Evolutionary conservation across 768 basidiomycete genomes (phyloP).

Genomic region (Trametes punicea): DNA sequence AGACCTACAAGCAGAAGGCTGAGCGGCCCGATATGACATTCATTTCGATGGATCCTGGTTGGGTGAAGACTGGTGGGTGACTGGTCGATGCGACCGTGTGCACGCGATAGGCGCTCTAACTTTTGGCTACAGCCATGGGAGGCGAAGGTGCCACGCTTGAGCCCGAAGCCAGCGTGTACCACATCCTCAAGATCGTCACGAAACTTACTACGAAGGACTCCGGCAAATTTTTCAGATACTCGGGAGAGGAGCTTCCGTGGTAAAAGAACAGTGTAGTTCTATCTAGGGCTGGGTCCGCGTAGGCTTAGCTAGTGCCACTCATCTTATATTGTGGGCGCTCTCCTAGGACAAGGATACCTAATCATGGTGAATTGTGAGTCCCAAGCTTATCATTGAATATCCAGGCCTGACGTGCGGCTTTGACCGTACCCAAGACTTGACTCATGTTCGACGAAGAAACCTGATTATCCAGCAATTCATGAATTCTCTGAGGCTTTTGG

Average conservation of each 20-base stretch:
- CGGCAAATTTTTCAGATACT: slow-evolving; percentile 15
- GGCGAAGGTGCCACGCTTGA: slow-evolving; percentile 12
- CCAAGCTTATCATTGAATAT: too few relatives aligned
- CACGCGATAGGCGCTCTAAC: background rate
- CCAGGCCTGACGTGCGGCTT: too few relatives aligned
- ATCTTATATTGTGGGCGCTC: background rate
- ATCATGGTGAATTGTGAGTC: too few relatives aligned
- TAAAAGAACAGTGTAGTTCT: background rate
- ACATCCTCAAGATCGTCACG: slow-evolving; percentile 10
- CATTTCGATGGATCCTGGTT: slow-evolving; percentile 16
- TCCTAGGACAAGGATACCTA: too few relatives aligned
- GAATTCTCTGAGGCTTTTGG: too few relatives aligned
- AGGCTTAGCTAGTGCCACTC: background rate
- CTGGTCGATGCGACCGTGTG: background rate
- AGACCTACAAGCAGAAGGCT: slow-evolving; percentile 21
- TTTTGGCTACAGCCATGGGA: slow-evolving; percentile 11
- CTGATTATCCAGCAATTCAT: too few relatives aligned
- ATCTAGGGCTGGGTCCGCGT: background rate
- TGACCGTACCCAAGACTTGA: too few relatives aligned
- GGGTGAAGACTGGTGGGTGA: slow-evolving; percentile 18
- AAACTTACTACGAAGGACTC: background rate
- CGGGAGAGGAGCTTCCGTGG: slow-evolving; percentile 15
- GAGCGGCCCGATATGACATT: slow-evolving; percentile 13
- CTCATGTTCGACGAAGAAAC: too few relatives aligned
- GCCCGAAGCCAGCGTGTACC: slow-evolving; percentile 6